Evolutionary conservation across 2,329 filamentous ascomycete species (phyloP), one percentile per base, ranked within the genome.

Genomic region (Chaetothyriales sp.): DNA sequence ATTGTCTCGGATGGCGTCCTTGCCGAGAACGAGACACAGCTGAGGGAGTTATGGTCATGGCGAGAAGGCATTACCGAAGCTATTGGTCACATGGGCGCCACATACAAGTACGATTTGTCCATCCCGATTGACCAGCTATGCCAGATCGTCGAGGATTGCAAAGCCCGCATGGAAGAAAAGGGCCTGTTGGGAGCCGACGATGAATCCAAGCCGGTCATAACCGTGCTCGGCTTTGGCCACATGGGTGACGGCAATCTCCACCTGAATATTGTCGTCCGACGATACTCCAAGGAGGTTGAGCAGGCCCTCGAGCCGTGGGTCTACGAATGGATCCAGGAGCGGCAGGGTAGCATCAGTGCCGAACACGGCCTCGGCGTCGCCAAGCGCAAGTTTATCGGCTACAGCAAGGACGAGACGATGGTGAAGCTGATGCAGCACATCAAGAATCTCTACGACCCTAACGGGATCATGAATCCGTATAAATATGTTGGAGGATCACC

Each of bases 401-500:
- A 96, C 71, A 95, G 87, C 70, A 80, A 87, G 62, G 89, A 82
- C 63, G 82, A 88, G 51, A 90, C 81, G 12, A 92, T 90, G 79
- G 74, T 98, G 59, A 79, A 75, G 57, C 66, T 98, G 66, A 98
- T 98, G 92, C 89, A 84, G 75, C 84, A 93, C 70, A 80, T 96
- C 65, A 98, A 98, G 77, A 76, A 82, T 53, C 72, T 95, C 18
- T 98, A 93, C 68, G 92, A 98, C 70, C 92, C 89, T 63, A 95
- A 95, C 60, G 89, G 88, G 46, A 96, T 96, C 68, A 93, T 96
- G 87, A 96, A 95, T 70, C 90, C 90, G 0, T 96, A 96, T 74
- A 96, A 96, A 71, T 96, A 95, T 67, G 84, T 96, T 4, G 32
- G 32, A 15, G 32, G 32, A 39, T 15, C 32, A 4, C 12, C 7